phyloP scores from a whole-genome alignment of 208 protist genomes.

The Trypanosoma boissoni region DNA sequence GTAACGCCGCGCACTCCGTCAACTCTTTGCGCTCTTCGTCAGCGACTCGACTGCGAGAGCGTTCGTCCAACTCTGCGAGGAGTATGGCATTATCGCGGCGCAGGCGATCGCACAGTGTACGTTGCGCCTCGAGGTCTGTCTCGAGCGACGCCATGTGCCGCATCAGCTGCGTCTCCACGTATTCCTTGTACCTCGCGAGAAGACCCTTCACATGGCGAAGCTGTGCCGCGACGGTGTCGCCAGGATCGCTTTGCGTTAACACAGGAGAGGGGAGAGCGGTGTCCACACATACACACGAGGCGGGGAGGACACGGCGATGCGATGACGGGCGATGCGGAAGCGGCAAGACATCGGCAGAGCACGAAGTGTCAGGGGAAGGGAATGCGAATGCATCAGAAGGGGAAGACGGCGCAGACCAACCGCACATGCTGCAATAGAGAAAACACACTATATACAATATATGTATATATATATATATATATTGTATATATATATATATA shows the following conservation, averaged over 20 bases:
- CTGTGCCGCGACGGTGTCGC: neutral
- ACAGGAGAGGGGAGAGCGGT: too few species aligned
- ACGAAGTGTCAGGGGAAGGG: too few species aligned
- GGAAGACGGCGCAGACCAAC: neutral
- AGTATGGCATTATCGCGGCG: conserved; percentile 16
- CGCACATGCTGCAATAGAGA: too few species aligned
- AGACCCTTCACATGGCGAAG: conserved; percentile 9
- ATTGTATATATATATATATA: neutral
- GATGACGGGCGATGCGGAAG: too few species aligned
- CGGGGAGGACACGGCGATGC: too few species aligned
- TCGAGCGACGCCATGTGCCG: conserved; percentile 18
- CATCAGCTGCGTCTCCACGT: conserved; percentile 30
- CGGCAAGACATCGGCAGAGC: too few species aligned
- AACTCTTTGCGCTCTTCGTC: neutral
- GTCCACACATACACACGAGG: too few species aligned
- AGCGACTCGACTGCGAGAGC: neutral
- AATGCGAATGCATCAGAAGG: too few species aligned
- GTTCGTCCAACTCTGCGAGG: conserved; percentile 6
- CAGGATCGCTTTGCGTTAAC: too few species aligned
- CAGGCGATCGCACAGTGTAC: conserved; percentile 12
- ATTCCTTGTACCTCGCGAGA: conserved; percentile 22
- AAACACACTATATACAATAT: too few species aligned
- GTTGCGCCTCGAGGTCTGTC: neutral
- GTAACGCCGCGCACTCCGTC: conserved; percentile 3
- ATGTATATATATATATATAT: neutral